Base-by-base conservation (phyloP, 495 filamentous ascomycete species). In the Chlorociboria aeruginascens region DNA sequence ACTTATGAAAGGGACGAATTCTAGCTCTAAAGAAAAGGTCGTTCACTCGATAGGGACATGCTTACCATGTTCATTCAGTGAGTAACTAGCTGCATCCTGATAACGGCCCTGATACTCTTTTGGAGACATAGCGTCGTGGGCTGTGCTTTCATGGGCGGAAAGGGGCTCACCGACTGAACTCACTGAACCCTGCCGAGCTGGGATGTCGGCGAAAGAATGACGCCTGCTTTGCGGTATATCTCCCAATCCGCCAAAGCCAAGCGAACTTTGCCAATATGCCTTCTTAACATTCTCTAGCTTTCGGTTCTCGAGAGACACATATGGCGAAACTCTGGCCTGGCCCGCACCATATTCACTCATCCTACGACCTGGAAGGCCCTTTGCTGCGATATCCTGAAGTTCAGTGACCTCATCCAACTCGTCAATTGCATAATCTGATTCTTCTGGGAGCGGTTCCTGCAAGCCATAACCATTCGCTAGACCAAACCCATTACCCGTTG, bases 201-300 rank as follows among this genome's bases (percentile, higher is more conserved):
- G 80, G 13, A 84, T 74, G 58, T 90, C 86, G n/a, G 89, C 90
- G 62, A 98, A 94, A n/a, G 92, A 97, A 64, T 98, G 92, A 3
- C 92, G 82, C 42, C 92, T 79, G 59, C 90, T 95, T 53, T 96
- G 89, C 29, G 85, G 77, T 13, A 81, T 68, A 44, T 90, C 85
- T 14, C 67, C 64, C 34, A 84, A 53, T 14, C 81, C 76, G 25
- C 79, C 81, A 59, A 93, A 95, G 0, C 84, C 85, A 16, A 88
- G 78, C 7, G 84, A 85, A 40, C 81, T 93, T 59, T 92, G 83
- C 92, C 92, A 98, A 50, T 84, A 79, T 12, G 78, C 81, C 60
- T 85, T 89, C 62, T 84, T 84, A 38, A 87, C 72, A 62, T 77
- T 85, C 36, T 88, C 86, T 10, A 89, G 61, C 38, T 82, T 82